Base-by-base conservation (phyloP, 176 grass and related monocot genomes). In the Juncus inflexus region DNA sequence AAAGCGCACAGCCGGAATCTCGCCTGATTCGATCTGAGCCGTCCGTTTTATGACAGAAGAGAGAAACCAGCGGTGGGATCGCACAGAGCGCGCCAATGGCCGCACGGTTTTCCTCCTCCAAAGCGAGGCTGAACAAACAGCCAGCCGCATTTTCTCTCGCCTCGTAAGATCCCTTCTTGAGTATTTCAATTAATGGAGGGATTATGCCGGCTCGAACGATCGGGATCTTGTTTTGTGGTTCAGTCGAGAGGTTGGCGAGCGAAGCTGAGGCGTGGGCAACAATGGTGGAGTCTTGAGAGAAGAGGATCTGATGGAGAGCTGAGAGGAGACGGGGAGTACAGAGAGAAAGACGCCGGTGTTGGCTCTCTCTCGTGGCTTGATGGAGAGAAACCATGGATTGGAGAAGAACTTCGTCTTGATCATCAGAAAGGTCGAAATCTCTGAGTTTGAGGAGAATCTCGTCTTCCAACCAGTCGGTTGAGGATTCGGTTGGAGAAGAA, bases 51-150 rank as follows among this genome's bases (percentile, higher is more conserved):
- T 81, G 76, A 41, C 67, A 70, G 40, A 97, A 75, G 8, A 97
- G 77, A 40, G 91, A 76, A 51, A 97, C 77, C 0, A 97, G 73
- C 0, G 92, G 87, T 0, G 87, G 64, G 55, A 97, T 86, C 3
- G 82, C 92, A 40, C 92, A 87, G 0, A 97, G 76, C 14, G 91
- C 92, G 11, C 87, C 92, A 71, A 97, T 97, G 35, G 87, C 81
- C 12, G 92, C 87, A 50, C 92, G 87, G 71, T 97, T 97, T 41
- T 91, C 92, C 58, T 86, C 92, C 56, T 72, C 55, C 41, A 91
- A 78, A 0, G 92, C 82, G 0, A 97, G 87, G 4, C 87, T 79
- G 63, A 97, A 97, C 2, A 97, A 64, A 42, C 82, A 76, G 6
- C 92, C 85, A 5, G 92, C 87, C 2, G 82, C 82, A 66, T 97